phyloP scores from a whole-genome alignment of 2,329 filamentous ascomycete genomes.

The Sporothrix brunneoviolacea region DNA sequence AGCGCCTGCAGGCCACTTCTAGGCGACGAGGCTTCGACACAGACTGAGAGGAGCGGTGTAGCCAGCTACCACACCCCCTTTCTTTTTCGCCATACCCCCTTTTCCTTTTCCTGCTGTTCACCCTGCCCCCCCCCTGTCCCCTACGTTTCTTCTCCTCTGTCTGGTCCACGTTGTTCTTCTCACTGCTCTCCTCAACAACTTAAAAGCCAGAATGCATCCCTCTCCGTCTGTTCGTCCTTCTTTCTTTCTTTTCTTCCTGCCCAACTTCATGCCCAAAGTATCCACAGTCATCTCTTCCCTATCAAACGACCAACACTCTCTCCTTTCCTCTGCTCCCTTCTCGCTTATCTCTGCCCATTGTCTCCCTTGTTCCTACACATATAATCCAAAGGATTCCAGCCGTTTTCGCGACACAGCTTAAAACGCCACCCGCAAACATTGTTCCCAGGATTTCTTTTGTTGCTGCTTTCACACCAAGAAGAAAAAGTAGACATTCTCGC shows the following conservation, averaged over 20 bases:
- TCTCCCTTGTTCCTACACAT: background rate
- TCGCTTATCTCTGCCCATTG: background rate
- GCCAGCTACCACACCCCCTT: background rate
- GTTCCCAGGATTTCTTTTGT: background rate
- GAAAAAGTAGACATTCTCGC: background rate
- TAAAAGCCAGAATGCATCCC: conserved; percentile 20
- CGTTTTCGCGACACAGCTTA: conserved; percentile 3
- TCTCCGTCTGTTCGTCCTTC: conserved; percentile 19
- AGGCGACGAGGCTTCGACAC: too few species aligned
- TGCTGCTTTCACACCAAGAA: conserved; percentile 5
- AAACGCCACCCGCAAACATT: background rate
- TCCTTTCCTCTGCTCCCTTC: background rate
- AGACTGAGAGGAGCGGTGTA: conserved; percentile 3
- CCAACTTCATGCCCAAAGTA: conserved; percentile 27
- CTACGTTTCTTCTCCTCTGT: background rate
- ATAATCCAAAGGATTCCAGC: background rate
- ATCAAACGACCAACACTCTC: background rate
- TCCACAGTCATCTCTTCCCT: conserved; percentile 8
- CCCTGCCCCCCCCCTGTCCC: background rate
- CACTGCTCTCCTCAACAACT: conserved; percentile 5
- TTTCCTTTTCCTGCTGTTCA: background rate
- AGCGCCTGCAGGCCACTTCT: too few species aligned
- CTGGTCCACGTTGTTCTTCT: background rate
- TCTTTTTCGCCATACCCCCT: background rate
- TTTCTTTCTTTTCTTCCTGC: conserved; percentile 21